Conservation (phyloP, 164 flowering plant species). For the Nymphaea colorata region DNA sequence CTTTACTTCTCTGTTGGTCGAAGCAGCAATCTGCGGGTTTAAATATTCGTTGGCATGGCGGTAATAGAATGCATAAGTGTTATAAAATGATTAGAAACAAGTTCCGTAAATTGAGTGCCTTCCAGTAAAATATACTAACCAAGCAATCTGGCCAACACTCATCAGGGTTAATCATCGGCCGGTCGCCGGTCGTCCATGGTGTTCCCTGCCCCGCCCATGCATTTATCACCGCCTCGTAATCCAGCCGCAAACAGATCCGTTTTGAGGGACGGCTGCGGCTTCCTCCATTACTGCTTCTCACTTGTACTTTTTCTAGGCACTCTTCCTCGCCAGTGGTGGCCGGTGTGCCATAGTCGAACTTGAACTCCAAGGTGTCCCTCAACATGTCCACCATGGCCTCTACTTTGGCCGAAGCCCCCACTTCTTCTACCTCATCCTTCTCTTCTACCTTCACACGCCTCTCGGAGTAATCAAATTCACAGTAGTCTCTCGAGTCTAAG, state of each 20-base stretch:
- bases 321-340: constrained; percentile 24
- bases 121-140: not conserved
- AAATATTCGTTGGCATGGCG: not conserved
- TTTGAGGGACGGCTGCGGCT: not conserved
- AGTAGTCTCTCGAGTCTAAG: constrained; percentile 11
- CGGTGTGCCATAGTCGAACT: constrained; percentile 42
- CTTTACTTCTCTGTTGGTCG: too few species aligned
- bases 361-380: constrained; percentile 42
- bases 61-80: not conserved
- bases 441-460: constrained; percentile 39
- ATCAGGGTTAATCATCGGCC: constrained; percentile 42
- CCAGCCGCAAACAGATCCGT: constrained; percentile 31
- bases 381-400: constrained; percentile 23
- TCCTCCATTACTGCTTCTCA: constrained; percentile 1
- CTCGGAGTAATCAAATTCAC: constrained; percentile 3
- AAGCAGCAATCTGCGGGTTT: too few species aligned
- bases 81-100: not conserved
- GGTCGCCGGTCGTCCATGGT: constrained; percentile 65
- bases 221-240: constrained; percentile 52
- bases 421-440: constrained; percentile 17
- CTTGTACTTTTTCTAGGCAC: constrained; percentile 14
- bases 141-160: constrained; percentile 38
- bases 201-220: constrained; percentile 51
- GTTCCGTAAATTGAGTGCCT: not conserved
- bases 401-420: constrained; percentile 6